Evolutionary conservation across 1,139 yeast genomes (phyloP).

Genomic region (Candida sp.): DNA sequence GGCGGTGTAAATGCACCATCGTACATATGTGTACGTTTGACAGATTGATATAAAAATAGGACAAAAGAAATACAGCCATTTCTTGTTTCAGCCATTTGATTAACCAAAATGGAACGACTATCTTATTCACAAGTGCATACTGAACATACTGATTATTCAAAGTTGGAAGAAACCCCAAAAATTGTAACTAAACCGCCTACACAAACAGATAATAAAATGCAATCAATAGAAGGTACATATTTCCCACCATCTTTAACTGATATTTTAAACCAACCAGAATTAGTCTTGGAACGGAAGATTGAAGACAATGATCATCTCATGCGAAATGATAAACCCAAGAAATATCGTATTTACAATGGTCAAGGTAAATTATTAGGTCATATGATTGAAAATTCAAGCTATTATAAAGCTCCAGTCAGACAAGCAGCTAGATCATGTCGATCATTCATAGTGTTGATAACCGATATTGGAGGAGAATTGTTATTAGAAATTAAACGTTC

Average conservation of each 20-base stretch:
- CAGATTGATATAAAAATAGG: no score
- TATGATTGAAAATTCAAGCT: constrained; percentile 1
- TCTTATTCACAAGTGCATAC: no score
- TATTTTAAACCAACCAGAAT: constrained; percentile 1
- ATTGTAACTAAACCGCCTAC: not conserved
- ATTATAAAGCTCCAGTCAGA: not conserved
- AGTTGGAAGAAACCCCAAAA: no score
- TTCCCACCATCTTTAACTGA: constrained; percentile 1
- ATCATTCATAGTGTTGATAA: not conserved
- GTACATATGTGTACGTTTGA: no score
- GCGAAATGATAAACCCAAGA: not conserved
- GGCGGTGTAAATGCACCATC: no score
- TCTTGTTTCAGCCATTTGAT: no score
- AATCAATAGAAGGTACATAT: not conserved
- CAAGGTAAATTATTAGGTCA: not conserved
- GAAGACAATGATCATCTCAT: not conserved
- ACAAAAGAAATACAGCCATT: no score
- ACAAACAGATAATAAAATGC: not conserved
- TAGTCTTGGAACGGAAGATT: not conserved
- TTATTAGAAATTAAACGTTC: constrained; percentile 1
- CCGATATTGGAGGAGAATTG: not conserved
- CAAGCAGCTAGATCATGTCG: not conserved
- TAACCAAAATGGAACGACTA: no score
- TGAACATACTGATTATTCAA: no score
- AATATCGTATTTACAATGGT: not conserved